Evolutionary conservation across 805 yeast genomes (phyloP), one percentile per base, ranked within the genome.

Genomic region (Candida krabiensis): DNA sequence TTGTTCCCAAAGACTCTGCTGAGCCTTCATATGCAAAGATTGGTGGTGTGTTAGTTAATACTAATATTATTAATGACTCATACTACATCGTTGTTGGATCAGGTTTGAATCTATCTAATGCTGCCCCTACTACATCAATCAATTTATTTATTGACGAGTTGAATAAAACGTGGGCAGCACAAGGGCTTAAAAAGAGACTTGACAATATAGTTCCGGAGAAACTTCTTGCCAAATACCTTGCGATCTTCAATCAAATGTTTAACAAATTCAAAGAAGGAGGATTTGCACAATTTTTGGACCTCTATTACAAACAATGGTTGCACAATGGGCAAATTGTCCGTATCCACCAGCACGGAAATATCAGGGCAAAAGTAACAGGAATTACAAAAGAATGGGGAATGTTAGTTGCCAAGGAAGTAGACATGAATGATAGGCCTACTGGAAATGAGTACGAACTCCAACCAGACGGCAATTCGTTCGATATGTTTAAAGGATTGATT

Each of bases 391-490:
- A 89, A 38, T 85, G 82, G 61, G 99, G 99, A 0, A 67, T 90
- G 65, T 64, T 93, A 41, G 62, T 80, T 11, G 99, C 86, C 2
- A 80, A 78, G 43, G 96, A 86, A 46, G 59, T 80, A 6, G 74
- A 75, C 34, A 48, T 61, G 4, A 53, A 61, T 11, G 73, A 72
- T 16, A 55, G 50, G 9, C 66, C 67, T 12, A 77, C 82, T 2
- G 86, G 87, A 0, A 71, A 67, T 28, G 66, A 54, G 4, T 80
- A 73, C 47, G 83, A 87, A 50, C 65, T 93, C 32, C 97, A 90
- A 60, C 98, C 99, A 0, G 99, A 93, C 61, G 99, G 99, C 1
- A 93, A 93, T 58, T 87, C 97, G 3, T 93, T 93, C 55, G 98
- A 93, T 59, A 90, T 93, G 73, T 85, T 93, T 67, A 83, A 75